A percentile compares a stretch with the other conserved stretches of the same genome.
These are phyloP conservation scores for Cyclostephanos invisitatus DNA, from an alignment of 108 stramenopile species.

Conservation along the genomic window DNA sequence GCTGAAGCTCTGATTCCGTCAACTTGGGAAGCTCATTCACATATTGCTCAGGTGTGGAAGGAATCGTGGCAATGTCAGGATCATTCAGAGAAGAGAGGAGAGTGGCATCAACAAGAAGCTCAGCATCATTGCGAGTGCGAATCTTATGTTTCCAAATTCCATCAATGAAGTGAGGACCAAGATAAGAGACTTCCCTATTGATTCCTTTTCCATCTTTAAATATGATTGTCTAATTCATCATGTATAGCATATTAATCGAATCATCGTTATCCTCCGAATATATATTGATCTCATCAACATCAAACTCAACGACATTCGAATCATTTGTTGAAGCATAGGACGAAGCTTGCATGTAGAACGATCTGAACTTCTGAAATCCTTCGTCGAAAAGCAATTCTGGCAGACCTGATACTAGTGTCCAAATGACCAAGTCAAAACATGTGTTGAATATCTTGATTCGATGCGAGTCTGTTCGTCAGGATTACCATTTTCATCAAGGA, in stretches of 20 bases:
- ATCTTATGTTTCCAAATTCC: not conserved
- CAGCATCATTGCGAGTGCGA: not conserved
- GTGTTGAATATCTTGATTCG: not conserved
- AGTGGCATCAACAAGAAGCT: not conserved
- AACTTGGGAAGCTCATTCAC: constrained; percentile 1
- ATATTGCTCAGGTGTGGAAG: not conserved
- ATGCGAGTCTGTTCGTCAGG: not conserved
- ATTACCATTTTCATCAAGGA: not conserved
- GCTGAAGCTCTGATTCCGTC: not conserved
- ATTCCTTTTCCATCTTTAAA: not conserved
- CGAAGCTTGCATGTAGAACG: not conserved
- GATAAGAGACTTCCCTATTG: not conserved
- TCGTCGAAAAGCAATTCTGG: not conserved
- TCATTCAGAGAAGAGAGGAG: not conserved
- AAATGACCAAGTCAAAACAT: constrained; percentile 2
- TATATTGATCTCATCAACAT: too few relatives aligned
- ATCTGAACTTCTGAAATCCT: not conserved
- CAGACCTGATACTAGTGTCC: not conserved
- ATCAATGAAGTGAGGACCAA: not conserved
- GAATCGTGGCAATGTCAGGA: not conserved
- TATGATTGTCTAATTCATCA: not conserved
- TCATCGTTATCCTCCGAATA: not conserved
- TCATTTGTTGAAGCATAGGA: not conserved
- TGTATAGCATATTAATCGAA: not conserved
- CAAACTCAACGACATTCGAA: not conserved